Conservation (phyloP, 139 green algal genomes). For the Coccomyxa sp. region DNA sequence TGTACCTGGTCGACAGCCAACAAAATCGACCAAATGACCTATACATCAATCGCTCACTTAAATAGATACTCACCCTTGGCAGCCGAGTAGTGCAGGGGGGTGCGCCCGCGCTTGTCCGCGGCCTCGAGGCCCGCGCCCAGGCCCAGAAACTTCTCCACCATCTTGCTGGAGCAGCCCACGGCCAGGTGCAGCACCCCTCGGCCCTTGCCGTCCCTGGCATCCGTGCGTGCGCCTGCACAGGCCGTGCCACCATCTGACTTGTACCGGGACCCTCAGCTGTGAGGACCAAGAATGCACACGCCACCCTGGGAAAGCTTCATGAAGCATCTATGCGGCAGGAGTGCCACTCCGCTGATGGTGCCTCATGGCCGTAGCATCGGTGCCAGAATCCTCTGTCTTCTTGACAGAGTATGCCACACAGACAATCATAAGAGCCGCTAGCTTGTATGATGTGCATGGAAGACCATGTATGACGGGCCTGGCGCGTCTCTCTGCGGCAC, state of each 20-base stretch:
- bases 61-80: not conserved
- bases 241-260: too few relatives aligned
- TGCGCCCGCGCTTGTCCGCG: not conserved
- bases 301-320: not conserved
- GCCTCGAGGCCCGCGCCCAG: not conserved
- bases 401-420: not conserved
- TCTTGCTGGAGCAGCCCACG: not conserved
- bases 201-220: not conserved
- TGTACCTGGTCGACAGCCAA: not conserved
- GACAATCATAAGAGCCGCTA: not conserved
- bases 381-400: not conserved
- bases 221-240: not conserved
- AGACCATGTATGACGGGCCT: too few relatives aligned
- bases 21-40: not conserved
- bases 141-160: not conserved
- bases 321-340: too few relatives aligned
- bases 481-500: too few relatives aligned
- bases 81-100: not conserved
- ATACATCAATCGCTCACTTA: not conserved
- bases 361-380: not conserved
- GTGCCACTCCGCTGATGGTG: not conserved
- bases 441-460: not conserved
- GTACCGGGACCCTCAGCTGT: too few relatives aligned
- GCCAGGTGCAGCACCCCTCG: not conserved
- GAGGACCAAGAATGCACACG: not conserved